phyloP scores from a whole-genome alignment of 2,329 filamentous ascomycete species.

The Trichoderma breve region DNA sequence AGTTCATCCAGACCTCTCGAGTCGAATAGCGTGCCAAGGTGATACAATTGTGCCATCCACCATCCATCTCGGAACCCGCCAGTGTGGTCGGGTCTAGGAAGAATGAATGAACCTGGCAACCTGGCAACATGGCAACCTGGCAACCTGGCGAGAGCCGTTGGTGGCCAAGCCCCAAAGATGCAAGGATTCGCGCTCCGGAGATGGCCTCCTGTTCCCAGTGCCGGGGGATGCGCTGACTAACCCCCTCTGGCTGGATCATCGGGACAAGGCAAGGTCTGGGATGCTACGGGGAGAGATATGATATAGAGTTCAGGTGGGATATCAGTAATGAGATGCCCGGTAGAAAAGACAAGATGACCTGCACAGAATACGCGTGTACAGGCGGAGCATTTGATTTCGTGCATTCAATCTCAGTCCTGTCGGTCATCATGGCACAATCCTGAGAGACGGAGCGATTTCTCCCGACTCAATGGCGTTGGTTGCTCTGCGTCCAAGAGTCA shows the following conservation, averaged over 20 bases:
- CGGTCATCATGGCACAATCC: neutral
- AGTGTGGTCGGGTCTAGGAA: neutral
- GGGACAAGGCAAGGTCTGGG: neutral
- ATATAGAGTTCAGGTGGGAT: neutral
- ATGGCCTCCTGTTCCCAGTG: neutral
- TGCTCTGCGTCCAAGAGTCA: neutral
- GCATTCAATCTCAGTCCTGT: neutral
- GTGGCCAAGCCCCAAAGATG: neutral
- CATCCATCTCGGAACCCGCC: neutral
- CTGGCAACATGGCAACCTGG: too few relatives aligned
- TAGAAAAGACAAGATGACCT: neutral
- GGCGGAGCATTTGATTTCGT: neutral
- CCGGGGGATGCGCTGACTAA: neutral
- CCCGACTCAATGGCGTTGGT: neutral
- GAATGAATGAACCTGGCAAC: neutral
- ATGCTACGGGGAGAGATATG: neutral
- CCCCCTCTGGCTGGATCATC: neutral
- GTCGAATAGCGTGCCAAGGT: neutral
- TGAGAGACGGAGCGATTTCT: neutral
- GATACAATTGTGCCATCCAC: neutral
- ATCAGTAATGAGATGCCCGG: neutral
- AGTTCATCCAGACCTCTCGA: neutral
- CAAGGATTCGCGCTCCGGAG: neutral
- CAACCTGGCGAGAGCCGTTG: neutral
- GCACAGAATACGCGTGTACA: conserved; percentile 1